Evolutionary conservation across 257 asterid genomes (phyloP), one percentile per base, ranked within the genome.

Genomic region (Nicotiana attenuata): DNA sequence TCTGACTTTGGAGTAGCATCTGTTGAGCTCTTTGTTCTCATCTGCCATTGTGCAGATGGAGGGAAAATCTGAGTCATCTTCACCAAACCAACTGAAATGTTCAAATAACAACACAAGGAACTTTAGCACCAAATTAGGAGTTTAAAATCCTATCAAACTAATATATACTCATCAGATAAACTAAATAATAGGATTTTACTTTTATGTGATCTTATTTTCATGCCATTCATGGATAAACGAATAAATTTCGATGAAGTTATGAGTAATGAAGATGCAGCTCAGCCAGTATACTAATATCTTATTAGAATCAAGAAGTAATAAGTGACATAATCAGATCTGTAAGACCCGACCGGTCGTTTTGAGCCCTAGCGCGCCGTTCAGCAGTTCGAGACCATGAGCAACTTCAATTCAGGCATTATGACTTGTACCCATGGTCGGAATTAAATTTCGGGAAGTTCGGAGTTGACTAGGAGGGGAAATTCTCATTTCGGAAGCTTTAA

Each of bases 1-100:
- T n/a, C n/a, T n/a, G n/a, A n/a, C n/a, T n/a, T n/a, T n/a, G 93
- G 91, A 85, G 89, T 87, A 5, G 91, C 87, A 86, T 91, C 90
- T 65, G 83, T 35, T 55, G 96, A 85, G 89, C 64, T 87, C 85
- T 91, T 95, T 7, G 94, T 67, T 86, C 93, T 91, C 97, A 92
- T 94, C 89, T 88, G 97, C 99, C 99, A 96, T 92, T 94, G 98
- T 57, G 93, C 91, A 7, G 97, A 88, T 67, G 99, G 98, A 83
- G 97, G 97, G 92, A 96, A 84, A 78, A 94, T 93, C 85, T 96
- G 97, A 19, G 99, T 97, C 99, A 96, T 96, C 84, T 82, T 86
- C 71, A 84, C 86, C 84, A 77, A 78, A 87, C 85, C 84, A 69
- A 81, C 81, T 86, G 82, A 57, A 61, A 88, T 57, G 24, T 31